A percentile compares a stretch with the other conserved stretches of the same genome.
Conservation (phyloP, 164 flowering plant species). For the Tetracentron sinense region DNA sequence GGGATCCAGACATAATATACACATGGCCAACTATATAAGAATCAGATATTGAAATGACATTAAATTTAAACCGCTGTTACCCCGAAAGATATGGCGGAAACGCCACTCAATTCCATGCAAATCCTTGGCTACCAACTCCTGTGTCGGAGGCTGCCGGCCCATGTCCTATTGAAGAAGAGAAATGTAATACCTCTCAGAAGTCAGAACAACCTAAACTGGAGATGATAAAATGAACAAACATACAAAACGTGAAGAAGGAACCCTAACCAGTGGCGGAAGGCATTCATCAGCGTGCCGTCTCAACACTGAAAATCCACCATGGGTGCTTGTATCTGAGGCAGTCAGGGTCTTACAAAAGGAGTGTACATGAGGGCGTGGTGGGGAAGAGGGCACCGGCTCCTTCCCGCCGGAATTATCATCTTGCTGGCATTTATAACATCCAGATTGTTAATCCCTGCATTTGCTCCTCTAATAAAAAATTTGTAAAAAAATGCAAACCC, state of each 20-base stretch:
- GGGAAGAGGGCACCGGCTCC: conserved; percentile 48
- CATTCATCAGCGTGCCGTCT: conserved; percentile 97
- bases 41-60: no score
- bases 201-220: not conserved
- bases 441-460: not conserved
- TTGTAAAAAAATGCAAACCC: not conserved
- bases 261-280: conserved; percentile 80
- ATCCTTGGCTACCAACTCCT: conserved; percentile 91
- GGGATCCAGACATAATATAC: no score
- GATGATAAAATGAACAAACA: not conserved
- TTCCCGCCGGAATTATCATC: conserved; percentile 61
- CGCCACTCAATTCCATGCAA: conserved; percentile 94
- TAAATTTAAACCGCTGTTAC: no score
- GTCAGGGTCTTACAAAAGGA: conserved; percentile 96
- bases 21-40: no score
- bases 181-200: not conserved
- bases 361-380: conserved; percentile 70
- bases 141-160: conserved; percentile 95
- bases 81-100: conserved; percentile 88
- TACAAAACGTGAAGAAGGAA: not conserved
- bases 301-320: conserved; percentile 96
- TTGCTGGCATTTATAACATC: conserved; percentile 38
- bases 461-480: not conserved
- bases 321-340: conserved; percentile 96
- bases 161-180: conserved; percentile 56